These are phyloP conservation scores for Spergularia bocconei DNA, from an alignment of 148 eudicot species.

Conservation along the genomic window DNA sequence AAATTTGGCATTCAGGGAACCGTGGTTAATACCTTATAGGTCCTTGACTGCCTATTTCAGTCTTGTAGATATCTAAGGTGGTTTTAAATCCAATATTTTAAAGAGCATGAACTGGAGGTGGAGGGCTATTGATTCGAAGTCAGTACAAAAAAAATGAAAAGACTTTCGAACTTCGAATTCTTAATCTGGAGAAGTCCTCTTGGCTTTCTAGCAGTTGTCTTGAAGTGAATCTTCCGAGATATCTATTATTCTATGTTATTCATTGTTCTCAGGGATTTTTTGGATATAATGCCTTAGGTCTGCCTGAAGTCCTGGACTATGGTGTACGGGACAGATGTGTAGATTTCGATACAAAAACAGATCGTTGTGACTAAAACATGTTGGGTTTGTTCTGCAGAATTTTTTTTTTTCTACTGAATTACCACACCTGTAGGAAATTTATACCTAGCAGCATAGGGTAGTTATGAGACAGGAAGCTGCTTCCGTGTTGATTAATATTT, in stretches of 20 bases:
- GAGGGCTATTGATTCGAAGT: neutral
- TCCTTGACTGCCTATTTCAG: neutral
- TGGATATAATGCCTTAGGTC: neutral
- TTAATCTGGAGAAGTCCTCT: no score
- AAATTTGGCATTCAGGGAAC: neutral
- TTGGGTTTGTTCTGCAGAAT: neutral
- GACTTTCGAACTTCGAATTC: no score
- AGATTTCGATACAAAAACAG: neutral
- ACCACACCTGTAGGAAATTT: constrained; percentile 1
- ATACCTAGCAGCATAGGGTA: neutral
- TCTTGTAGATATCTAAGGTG: neutral
- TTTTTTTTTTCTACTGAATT: constrained; percentile 8
- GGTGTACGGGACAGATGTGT: neutral
- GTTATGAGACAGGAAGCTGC: neutral
- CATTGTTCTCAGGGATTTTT: neutral
- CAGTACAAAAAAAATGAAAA: no score
- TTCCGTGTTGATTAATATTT: neutral
- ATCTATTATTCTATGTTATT: no score
- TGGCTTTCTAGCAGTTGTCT: no score
- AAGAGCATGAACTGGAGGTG: neutral
- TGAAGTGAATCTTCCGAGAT: no score
- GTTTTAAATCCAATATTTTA: neutral
- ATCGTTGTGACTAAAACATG: neutral
- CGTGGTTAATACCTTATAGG: neutral
- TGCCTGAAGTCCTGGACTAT: neutral